A percentile compares a stretch with the other conserved stretches of the same genome.
These are phyloP conservation scores for Rhinocladiella similis DNA, from an alignment of 2,329 filamentous ascomycete species.

Conservation along the genomic window DNA sequence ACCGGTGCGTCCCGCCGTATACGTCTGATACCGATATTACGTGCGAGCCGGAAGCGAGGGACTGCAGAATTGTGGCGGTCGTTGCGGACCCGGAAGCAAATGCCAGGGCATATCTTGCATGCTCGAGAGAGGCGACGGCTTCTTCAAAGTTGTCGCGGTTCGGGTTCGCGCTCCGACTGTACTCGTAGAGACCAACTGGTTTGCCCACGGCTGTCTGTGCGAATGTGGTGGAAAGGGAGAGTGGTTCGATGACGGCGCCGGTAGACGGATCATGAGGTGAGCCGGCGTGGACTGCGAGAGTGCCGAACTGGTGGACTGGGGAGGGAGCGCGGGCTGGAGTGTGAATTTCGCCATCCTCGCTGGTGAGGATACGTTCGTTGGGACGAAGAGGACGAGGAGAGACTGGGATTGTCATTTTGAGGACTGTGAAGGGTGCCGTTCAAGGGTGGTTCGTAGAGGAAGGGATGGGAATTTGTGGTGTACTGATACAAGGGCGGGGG, in stretches of 20 bases:
- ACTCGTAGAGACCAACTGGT: conserved; percentile 88
- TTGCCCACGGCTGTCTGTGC: conserved; percentile 86
- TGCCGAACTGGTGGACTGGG: conserved; percentile 81
- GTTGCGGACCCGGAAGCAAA: conserved; percentile 94
- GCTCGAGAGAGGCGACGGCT: conserved; percentile 87
- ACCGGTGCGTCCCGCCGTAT: conserved; percentile 95
- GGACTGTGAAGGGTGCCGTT: neutral
- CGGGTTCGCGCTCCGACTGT: conserved; percentile 89
- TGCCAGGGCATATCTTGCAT: conserved; percentile 87
- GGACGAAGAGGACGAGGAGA: conserved; percentile 27
- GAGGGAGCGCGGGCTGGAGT: conserved; percentile 73
- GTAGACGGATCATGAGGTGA: conserved; percentile 86
- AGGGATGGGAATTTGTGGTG: neutral
- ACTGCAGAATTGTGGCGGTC: conserved; percentile 90
- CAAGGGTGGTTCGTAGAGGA: neutral
- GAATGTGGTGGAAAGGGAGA: conserved; percentile 94
- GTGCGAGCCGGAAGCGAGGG: conserved; percentile 84
- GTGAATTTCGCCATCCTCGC: conserved; percentile 59
- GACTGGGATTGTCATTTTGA: conserved; percentile 19
- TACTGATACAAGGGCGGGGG: neutral
- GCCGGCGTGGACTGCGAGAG: conserved; percentile 91
- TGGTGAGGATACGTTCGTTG: conserved; percentile 32
- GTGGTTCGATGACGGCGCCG: conserved; percentile 93
- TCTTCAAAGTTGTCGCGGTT: conserved; percentile 94
- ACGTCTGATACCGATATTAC: conserved; percentile 96